These are phyloP conservation scores for Chalaropsis thielavioides DNA, from an alignment of 2,329 filamentous ascomycete species.

Conservation along the genomic window DNA sequence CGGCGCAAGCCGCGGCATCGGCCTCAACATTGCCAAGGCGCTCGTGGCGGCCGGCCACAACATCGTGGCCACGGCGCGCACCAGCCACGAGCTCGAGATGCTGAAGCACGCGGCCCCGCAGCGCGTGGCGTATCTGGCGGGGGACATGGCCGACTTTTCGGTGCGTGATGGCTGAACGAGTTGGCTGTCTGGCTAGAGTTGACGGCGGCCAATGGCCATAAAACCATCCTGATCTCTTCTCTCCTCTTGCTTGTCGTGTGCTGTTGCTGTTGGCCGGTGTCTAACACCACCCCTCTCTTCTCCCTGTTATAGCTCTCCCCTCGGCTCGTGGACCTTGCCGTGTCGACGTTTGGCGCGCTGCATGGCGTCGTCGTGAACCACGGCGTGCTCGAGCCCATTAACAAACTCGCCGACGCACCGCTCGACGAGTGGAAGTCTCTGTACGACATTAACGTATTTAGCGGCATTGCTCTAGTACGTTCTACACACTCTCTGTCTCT, in stretches of 20 bases:
- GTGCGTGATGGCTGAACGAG: slow-evolving; percentile 28
- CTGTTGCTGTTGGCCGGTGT: not conserved
- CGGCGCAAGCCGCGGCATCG: slow-evolving; percentile 49
- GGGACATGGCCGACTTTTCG: slow-evolving; percentile 39
- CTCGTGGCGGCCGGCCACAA: slow-evolving; percentile 41
- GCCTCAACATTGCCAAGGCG: slow-evolving; percentile 39
- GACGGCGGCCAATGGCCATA: too few species aligned
- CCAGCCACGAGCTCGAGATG: slow-evolving; percentile 33
- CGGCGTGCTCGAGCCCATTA: slow-evolving; percentile 62
- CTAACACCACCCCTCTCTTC: slow-evolving; percentile 7
- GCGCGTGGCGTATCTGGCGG: slow-evolving; percentile 42
- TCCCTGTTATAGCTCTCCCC: slow-evolving; percentile 23
- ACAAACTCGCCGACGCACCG: slow-evolving; percentile 51
- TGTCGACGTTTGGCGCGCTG: slow-evolving; percentile 53
- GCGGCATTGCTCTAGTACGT: slow-evolving; percentile 60
- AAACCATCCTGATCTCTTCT: too few species aligned
- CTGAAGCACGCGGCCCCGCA: slow-evolving; percentile 38
- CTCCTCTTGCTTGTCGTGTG: not conserved
- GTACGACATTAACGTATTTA: slow-evolving; percentile 82
- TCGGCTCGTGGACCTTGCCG: slow-evolving; percentile 49
- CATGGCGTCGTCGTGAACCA: slow-evolving; percentile 85
- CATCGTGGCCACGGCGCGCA: slow-evolving; percentile 44
- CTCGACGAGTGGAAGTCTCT: slow-evolving; percentile 57
- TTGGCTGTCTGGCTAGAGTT: too few species aligned
- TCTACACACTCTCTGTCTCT: not conserved